Percentiles rank a stretch among this genome's conserved stretches.
Evolutionary conservation across 352 stramenopile species (phyloP).

Genomic region (Paralagenidium karlingii): DNA sequence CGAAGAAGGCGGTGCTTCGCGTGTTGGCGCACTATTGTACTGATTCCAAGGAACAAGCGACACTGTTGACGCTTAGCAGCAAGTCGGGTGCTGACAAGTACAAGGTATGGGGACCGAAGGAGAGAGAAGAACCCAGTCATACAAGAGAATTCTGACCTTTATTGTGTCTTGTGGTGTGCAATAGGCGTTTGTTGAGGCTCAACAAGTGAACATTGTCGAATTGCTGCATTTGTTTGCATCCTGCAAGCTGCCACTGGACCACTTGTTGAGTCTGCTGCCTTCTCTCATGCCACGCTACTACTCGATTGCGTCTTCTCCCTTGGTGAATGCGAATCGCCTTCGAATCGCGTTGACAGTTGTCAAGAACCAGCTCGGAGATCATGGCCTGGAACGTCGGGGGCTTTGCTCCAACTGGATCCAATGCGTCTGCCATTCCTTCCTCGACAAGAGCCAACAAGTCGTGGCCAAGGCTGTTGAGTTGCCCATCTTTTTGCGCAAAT

Average conservation of each 20-base stretch:
- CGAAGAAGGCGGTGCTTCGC: slow-evolving; percentile 69
- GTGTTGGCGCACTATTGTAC: slow-evolving; percentile 50
- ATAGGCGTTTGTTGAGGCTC: slow-evolving; percentile 70
- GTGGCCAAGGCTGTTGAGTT: slow-evolving; percentile 27
- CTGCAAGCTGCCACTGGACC: slow-evolving; percentile 76
- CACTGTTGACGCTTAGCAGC: slow-evolving; percentile 54
- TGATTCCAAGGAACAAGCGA: slow-evolving; percentile 41
- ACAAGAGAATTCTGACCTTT: background rate
- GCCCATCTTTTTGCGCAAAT: slow-evolving; percentile 85
- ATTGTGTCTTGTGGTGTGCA: too few relatives aligned
- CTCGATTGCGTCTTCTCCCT: slow-evolving; percentile 89
- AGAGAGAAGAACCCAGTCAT: background rate
- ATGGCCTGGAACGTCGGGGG: slow-evolving; percentile 19
- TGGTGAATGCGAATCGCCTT: slow-evolving; percentile 47
- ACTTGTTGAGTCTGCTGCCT: slow-evolving; percentile 78
- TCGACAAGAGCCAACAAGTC: too few relatives aligned
- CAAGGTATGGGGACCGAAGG: slow-evolving; percentile 23
- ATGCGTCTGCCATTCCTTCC: slow-evolving; percentile 23
- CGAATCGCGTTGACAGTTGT: slow-evolving; percentile 89
- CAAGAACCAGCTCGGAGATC: slow-evolving; percentile 48
- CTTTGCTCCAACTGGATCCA: slow-evolving; percentile 63
- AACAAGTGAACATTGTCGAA: slow-evolving; percentile 85
- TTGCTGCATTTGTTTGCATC: slow-evolving; percentile 90
- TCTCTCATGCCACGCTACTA: slow-evolving; percentile 91
- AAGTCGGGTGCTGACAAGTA: slow-evolving; percentile 52